Evolutionary conservation across 768 basidiomycete species (phyloP).

Genomic region (Candolleomyces eurysporus): DNA sequence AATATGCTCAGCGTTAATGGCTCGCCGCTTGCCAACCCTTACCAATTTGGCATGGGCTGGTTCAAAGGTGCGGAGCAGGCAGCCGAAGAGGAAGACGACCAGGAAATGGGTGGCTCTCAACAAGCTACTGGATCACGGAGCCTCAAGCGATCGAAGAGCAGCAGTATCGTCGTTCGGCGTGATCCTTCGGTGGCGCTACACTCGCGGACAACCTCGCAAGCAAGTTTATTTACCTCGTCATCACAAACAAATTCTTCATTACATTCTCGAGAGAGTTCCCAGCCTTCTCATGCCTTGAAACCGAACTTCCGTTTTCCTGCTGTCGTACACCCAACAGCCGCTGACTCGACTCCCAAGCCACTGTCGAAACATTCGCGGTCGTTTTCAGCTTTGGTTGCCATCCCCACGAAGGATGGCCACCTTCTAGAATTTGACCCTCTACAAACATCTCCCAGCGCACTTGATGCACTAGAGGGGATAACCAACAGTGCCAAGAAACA

Average conservation of each 20-base stretch:
- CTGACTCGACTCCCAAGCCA: slow-evolving; percentile 35
- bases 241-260: slow-evolving; percentile 36
- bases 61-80: slow-evolving; percentile 43
- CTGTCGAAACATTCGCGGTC: slow-evolving; percentile 29
- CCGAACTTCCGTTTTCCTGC: slow-evolving; percentile 27
- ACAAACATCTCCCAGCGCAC: slow-evolving; percentile 62
- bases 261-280: slow-evolving; percentile 46
- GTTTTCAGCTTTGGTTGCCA: slow-evolving; percentile 63
- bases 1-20: slow-evolving; percentile 81
- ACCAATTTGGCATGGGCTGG: slow-evolving; percentile 63
- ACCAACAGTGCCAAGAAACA: slow-evolving; percentile 82
- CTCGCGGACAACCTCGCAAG: slow-evolving; percentile 53
- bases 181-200: slow-evolving; percentile 48
- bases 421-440: slow-evolving; percentile 86
- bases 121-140: slow-evolving; percentile 24
- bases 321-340: slow-evolving; percentile 20
- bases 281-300: slow-evolving; percentile 19
- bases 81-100: slow-evolving; percentile 31
- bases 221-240: slow-evolving; percentile 40
- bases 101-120: slow-evolving; percentile 19
- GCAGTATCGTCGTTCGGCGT: slow-evolving; percentile 52
- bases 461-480: slow-evolving; percentile 78
- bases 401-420: slow-evolving; percentile 80
- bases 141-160: slow-evolving; percentile 52
- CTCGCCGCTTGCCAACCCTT: slow-evolving; percentile 78